A percentile compares a stretch with the other conserved stretches of the same genome.
Conservation (phyloP, 352 stramenopile species). For the Phytopythium delawarense region DNA sequence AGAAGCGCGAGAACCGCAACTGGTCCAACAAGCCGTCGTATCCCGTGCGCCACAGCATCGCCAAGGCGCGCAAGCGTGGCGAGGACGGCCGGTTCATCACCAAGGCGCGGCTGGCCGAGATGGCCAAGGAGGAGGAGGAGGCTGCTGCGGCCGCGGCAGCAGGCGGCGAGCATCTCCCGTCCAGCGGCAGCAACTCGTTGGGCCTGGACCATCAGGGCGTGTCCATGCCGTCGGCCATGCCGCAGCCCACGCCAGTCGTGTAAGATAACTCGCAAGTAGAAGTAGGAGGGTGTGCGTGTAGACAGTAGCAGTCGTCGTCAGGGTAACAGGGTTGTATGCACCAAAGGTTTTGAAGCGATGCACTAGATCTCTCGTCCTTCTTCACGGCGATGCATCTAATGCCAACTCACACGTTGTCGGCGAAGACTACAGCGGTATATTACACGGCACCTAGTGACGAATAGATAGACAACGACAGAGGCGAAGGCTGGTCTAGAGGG, state of each 20-base stretch:
- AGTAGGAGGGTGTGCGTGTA: constrained; percentile 3
- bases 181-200: constrained; percentile 7
- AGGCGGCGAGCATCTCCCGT: not conserved
- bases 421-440: not conserved
- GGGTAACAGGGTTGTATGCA: not conserved
- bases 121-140: constrained; percentile 56
- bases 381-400: no score
- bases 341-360: not conserved
- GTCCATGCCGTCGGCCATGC: constrained; percentile 21
- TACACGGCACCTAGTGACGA: not conserved
- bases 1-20: constrained; percentile 81
- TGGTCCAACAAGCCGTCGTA: constrained; percentile 87
- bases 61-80: constrained; percentile 76
- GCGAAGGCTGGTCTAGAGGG: constrained; percentile 18
- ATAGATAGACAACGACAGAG: not conserved
- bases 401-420: no score
- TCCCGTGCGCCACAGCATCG: constrained; percentile 77
- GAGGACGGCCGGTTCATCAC: constrained; percentile 84
- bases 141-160: constrained; percentile 18
- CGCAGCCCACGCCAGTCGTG: constrained; percentile 25
- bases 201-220: constrained; percentile 4
- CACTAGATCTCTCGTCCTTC: no score
- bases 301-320: not conserved
- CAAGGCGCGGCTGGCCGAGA: constrained; percentile 65
- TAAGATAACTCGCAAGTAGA: constrained; percentile 13